Evolutionary conservation across 179 eudicot species (phyloP).

Genomic region (Silene coronaria): DNA sequence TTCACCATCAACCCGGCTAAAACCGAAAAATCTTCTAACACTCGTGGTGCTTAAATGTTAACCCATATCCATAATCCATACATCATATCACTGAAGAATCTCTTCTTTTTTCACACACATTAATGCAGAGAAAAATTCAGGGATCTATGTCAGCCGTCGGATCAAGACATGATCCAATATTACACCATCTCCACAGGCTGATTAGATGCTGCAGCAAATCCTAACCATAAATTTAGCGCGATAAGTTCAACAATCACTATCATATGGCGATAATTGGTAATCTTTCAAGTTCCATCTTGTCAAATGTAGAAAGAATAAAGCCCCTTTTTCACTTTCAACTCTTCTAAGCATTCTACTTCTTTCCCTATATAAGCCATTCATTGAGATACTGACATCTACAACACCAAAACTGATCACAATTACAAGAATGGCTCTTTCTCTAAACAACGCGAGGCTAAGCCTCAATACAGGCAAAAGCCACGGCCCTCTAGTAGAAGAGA

Average conservation of each 20-base stretch:
- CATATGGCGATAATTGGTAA: background rate
- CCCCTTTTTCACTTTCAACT: conserved; percentile 21
- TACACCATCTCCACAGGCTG: conserved; percentile 18
- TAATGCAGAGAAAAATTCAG: conserved; percentile 13
- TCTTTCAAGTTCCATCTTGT: conserved; percentile 24
- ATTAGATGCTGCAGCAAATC: conserved; percentile 18
- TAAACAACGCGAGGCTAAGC: conserved; percentile 21
- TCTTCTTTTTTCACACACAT: background rate
- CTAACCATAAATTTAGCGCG: conserved; percentile 14
- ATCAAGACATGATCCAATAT: conserved; percentile 16
- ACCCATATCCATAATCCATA: conserved; percentile 1
- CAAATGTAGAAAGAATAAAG: conserved; percentile 24
- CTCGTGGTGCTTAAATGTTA: background rate
- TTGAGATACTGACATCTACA: conserved; percentile 21
- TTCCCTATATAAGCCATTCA: conserved; percentile 25
- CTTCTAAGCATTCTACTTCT: conserved; percentile 20
- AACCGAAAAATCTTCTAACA: background rate
- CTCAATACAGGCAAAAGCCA: conserved; percentile 21
- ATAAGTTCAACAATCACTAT: background rate
- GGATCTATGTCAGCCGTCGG: background rate
- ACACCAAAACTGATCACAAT: conserved; percentile 12
- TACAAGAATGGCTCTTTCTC: conserved; percentile 22
- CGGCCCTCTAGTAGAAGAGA: conserved; percentile 41
- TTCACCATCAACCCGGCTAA: background rate
- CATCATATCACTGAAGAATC: conserved; percentile 23